phyloP scores from a whole-genome alignment of 352 stramenopile genomes.

The Phytophthora ohioensis region DNA sequence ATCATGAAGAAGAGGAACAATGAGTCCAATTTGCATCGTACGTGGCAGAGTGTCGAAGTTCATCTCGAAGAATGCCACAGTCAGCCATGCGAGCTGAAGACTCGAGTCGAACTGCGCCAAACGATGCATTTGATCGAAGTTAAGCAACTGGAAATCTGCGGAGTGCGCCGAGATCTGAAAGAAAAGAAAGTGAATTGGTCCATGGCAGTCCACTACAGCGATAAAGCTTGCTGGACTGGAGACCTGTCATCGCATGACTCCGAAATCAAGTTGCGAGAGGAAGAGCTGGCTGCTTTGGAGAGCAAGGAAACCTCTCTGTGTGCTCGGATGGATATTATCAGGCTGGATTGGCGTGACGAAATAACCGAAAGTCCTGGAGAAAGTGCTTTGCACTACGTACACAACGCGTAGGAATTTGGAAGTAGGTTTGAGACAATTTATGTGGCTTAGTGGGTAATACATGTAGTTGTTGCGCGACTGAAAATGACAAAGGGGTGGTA shows the following conservation, averaged over 20 bases:
- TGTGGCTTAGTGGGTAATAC: background rate
- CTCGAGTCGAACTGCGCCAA: conserved; percentile 6
- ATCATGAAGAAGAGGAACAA: background rate
- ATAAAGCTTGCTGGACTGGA: background rate
- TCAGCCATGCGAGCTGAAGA: conserved; percentile 7
- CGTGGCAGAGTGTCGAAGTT: background rate
- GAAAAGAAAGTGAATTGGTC: conserved; percentile 6
- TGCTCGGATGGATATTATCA: conserved; percentile 22
- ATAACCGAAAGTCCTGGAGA: background rate
- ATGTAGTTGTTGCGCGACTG: background rate
- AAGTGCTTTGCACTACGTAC: conserved; percentile 4
- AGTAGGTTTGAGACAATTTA: too few species aligned
- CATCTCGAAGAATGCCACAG: conserved; percentile 17
- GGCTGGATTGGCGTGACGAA: conserved; percentile 28
- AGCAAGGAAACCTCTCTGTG: conserved; percentile 1
- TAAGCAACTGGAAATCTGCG: conserved; percentile 21
- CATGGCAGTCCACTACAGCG: background rate
- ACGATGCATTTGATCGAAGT: conserved; percentile 5
- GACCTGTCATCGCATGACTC: background rate
- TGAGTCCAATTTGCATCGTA: background rate
- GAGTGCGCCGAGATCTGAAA: conserved; percentile 1
- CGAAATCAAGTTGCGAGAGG: conserved; percentile 3
- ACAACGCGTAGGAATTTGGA: conserved; percentile 1
- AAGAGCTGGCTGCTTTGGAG: background rate
- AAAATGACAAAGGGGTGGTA: too few species aligned